Percentiles rank a stretch among this genome's conserved stretches.
Conservation (phyloP, 371 early-diverging fungal genomes). For the Actinomortierella ambigua region DNA sequence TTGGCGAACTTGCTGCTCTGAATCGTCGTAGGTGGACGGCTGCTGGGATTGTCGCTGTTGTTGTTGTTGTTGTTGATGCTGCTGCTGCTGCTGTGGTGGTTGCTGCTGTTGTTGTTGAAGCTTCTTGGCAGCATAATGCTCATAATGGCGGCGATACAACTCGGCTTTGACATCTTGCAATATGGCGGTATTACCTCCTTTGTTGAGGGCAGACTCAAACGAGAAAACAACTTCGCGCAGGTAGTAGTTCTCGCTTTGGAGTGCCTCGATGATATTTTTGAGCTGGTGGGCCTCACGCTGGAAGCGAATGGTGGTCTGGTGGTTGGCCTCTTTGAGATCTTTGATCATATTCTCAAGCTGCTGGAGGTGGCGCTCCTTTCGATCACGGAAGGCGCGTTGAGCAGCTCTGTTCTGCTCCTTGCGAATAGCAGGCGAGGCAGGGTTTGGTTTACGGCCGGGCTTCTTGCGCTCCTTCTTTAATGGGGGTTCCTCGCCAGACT, state of each 20-base stretch:
- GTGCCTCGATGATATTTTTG: conserved; percentile 53
- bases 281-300: conserved; percentile 54
- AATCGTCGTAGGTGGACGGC: not conserved
- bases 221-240: conserved; percentile 57
- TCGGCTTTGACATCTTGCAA: conserved; percentile 41
- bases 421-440: conserved; percentile 67
- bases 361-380: conserved; percentile 73
- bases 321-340: conserved; percentile 60
- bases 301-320: conserved; percentile 31
- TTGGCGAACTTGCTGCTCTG: not conserved
- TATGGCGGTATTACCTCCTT: conserved; percentile 18
- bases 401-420: conserved; percentile 84
- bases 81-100: not conserved
- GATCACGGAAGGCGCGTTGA: conserved; percentile 79
- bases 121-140: conserved; percentile 21
- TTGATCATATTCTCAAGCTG: conserved; percentile 68
- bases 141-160: conserved; percentile 40
- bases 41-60: not conserved
- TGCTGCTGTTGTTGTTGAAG: not conserved
- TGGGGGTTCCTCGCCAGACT: conserved; percentile 11
- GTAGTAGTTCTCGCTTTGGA: conserved; percentile 62
- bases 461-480: conserved; percentile 55
- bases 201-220: conserved; percentile 50
- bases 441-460: conserved; percentile 82
- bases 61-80: not conserved